Evolutionary conservation across 2,329 filamentous ascomycete species (phyloP).

Genomic region (Colletotrichum filicis): DNA sequence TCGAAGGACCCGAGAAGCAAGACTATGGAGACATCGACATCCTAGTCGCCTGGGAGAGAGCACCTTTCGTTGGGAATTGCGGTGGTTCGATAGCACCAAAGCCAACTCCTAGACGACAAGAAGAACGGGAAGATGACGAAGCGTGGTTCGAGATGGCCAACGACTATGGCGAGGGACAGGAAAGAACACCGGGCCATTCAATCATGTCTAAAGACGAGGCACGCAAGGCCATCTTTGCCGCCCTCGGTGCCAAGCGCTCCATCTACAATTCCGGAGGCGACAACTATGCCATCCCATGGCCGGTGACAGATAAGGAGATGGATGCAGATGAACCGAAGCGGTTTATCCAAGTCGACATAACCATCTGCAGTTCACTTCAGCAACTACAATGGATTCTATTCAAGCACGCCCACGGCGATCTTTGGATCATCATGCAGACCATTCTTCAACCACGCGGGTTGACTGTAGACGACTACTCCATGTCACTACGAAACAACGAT

Average conservation of each 20-base stretch:
- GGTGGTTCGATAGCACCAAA: too few relatives aligned
- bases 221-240: slow-evolving; percentile 30
- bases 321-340: neutral
- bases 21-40: slow-evolving; percentile 82
- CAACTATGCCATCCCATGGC: slow-evolving; percentile 68
- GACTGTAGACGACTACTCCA: slow-evolving; percentile 69
- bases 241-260: slow-evolving; percentile 57
- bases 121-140: neutral
- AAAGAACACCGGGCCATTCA: neutral
- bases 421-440: slow-evolving; percentile 73
- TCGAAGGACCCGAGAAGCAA: slow-evolving; percentile 75
- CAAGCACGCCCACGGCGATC: slow-evolving; percentile 77
- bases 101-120: neutral
- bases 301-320: slow-evolving; percentile 38
- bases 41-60: slow-evolving; percentile 58
- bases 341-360: slow-evolving; percentile 77
- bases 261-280: slow-evolving; percentile 43
- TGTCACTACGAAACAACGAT: slow-evolving; percentile 75
- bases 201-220: neutral
- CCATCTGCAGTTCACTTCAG: slow-evolving; percentile 56
- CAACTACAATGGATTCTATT: slow-evolving; percentile 73
- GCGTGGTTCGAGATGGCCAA: neutral
- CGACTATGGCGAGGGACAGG: neutral
- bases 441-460: slow-evolving; percentile 74
- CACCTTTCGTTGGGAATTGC: slow-evolving; percentile 26